phyloP scores from a whole-genome alignment of 2,329 filamentous ascomycete species.

The Sclerotinia nivalis region DNA sequence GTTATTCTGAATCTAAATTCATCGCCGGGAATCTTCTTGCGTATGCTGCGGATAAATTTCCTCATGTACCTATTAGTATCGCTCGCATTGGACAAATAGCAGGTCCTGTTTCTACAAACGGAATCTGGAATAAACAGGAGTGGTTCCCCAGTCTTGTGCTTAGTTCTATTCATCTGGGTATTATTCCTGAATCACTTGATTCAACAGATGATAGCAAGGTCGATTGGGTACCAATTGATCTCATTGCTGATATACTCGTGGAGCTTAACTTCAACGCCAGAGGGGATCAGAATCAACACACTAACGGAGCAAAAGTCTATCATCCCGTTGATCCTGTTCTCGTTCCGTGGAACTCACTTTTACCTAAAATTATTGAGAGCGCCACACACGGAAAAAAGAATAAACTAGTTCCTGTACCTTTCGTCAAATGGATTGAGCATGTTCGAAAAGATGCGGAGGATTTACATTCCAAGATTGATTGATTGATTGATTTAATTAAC shows the following conservation, averaged over 20 bases:
- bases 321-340: not conserved
- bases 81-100: conserved; percentile 53
- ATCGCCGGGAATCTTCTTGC: conserved; percentile 45
- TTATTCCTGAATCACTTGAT: conserved; percentile 4
- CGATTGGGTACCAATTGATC: conserved; percentile 14
- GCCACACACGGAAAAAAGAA: not conserved
- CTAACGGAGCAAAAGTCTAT: not conserved
- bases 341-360: not conserved
- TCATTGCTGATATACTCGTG: not conserved
- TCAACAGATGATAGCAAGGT: not conserved
- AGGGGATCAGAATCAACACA: not conserved
- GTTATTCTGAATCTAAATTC: conserved; percentile 36
- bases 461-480: not conserved
- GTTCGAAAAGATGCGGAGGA: not conserved
- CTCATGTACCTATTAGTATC: conserved; percentile 43
- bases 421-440: not conserved
- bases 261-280: not conserved
- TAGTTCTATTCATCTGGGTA: not conserved
- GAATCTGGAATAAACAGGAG: not conserved
- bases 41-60: conserved; percentile 38
- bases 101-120: conserved; percentile 31
- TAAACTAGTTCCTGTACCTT: not conserved
- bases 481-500: too few relatives aligned
- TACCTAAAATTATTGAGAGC: not conserved
- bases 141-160: conserved; percentile 9